These are phyloP conservation scores for Quercus phellos DNA, from an alignment of 331 rosid species.

Conservation along the genomic window DNA sequence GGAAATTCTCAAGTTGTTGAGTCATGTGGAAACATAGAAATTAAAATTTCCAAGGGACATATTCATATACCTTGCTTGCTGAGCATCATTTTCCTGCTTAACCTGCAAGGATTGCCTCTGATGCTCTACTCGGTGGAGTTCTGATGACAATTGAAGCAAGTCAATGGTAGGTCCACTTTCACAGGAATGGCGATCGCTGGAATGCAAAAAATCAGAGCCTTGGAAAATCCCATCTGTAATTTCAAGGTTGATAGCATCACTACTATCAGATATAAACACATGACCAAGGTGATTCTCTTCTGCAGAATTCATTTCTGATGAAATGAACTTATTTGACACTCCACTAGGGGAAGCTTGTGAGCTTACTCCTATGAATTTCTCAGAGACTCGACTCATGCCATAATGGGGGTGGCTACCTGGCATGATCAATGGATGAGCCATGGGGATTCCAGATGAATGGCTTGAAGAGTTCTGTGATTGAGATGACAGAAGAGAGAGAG, in stretches of 20 bases:
- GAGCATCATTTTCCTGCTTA: conserved; percentile 53
- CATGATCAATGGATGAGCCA: conserved; percentile 36
- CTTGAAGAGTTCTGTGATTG: conserved; percentile 61
- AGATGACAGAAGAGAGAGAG: conserved; percentile 99
- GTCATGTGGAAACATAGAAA: background rate
- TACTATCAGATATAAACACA: conserved; percentile 32
- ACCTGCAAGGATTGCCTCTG: conserved; percentile 52
- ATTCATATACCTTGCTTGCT: conserved; percentile 29
- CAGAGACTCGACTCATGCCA: conserved; percentile 40
- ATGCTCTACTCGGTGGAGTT: conserved; percentile 71
- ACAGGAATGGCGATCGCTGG: conserved; percentile 34
- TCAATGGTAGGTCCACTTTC: conserved; percentile 54
- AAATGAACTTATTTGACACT: conserved; percentile 38
- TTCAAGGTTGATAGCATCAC: conserved; percentile 45
- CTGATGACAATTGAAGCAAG: conserved; percentile 71
- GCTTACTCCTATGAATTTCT: conserved; percentile 37
- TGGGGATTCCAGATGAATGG: conserved; percentile 53
- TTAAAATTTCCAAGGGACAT: background rate
- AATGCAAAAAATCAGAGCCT: conserved; percentile 34
- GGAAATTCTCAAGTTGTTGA: background rate
- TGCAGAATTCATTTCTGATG: conserved; percentile 36
- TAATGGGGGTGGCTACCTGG: conserved; percentile 44
- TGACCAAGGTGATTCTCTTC: conserved; percentile 43
- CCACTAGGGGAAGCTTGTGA: conserved; percentile 52
- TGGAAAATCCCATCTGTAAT: conserved; percentile 49